These are phyloP conservation scores for Corchorus capsularis DNA, from an alignment of 345 rosid species.

Conservation along the genomic window DNA sequence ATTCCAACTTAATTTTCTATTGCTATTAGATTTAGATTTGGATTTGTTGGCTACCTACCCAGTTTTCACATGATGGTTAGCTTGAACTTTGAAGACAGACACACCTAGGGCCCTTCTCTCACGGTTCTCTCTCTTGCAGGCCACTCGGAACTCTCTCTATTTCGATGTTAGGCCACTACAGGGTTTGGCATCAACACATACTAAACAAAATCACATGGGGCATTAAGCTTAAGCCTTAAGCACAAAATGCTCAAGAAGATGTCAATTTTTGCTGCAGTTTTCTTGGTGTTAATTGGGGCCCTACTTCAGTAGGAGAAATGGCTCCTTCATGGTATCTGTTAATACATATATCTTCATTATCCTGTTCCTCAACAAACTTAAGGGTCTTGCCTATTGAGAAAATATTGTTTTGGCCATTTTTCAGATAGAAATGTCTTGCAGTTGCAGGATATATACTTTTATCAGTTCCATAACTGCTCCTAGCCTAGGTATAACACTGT, in stretches of 20 bases:
- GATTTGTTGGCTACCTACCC: constrained; percentile 5
- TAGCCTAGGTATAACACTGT: neutral
- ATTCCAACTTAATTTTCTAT: neutral
- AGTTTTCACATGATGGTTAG: neutral
- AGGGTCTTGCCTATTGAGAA: neutral
- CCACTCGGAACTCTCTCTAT: too few relatives aligned
- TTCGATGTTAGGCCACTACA: too few relatives aligned
- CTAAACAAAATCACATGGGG: neutral
- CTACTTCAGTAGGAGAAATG: constrained; percentile 3
- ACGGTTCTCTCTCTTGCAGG: too few relatives aligned
- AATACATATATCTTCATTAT: neutral
- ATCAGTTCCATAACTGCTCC: neutral
- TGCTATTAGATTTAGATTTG: neutral
- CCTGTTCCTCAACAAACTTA: constrained; percentile 4
- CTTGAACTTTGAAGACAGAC: neutral
- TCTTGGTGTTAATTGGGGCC: constrained; percentile 4
- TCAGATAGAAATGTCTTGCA: neutral
- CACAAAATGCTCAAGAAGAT: neutral
- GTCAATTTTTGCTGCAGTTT: constrained; percentile 5
- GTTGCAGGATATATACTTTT: neutral
- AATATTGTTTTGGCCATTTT: neutral
- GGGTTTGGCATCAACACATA: too few relatives aligned
- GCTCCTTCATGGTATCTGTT: neutral
- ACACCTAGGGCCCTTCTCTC: too few relatives aligned
- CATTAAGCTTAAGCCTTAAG: neutral